Conservation (phyloP, 495 filamentous ascomycete genomes). For the Lichina pygmaea region DNA sequence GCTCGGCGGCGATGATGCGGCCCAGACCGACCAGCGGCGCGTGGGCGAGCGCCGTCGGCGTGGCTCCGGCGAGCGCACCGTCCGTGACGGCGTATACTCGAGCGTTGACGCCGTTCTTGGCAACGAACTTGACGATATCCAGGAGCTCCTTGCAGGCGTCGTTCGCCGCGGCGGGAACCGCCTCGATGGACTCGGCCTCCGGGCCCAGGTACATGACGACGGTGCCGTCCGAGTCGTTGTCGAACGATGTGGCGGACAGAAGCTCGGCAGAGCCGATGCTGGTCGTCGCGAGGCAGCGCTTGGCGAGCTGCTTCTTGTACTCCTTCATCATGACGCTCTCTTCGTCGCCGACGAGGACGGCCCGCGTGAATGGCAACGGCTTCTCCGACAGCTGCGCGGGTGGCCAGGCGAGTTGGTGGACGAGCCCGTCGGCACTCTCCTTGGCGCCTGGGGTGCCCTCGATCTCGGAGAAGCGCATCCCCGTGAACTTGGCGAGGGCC, state of each 20-base stretch:
- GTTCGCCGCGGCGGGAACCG: conserved; percentile 2
- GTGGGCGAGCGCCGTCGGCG: conserved; percentile 11
- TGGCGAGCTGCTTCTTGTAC: conserved; percentile 2
- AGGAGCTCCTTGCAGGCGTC: conserved; percentile 7
- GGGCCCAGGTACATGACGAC: conserved; percentile 9
- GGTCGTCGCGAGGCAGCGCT: neutral
- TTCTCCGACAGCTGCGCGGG: conserved; percentile 8
- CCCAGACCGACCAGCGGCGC: conserved; percentile 12
- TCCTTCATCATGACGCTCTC: neutral
- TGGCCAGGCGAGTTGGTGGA: conserved; percentile 15
- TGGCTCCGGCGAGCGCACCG: conserved; percentile 3
- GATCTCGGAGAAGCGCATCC: conserved; percentile 16
- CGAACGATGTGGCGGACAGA: conserved; percentile 1
- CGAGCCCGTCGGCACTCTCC: conserved; percentile 10
- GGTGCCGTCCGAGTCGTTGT: conserved; percentile 3
- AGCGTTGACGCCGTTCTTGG: neutral
- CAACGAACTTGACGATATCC: conserved; percentile 8
- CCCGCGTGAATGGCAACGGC: conserved; percentile 6
- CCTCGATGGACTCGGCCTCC: conserved; percentile 1
- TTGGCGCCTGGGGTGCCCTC: conserved; percentile 11
- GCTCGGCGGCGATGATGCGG: conserved; percentile 16
- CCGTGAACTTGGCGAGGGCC: conserved; percentile 9
- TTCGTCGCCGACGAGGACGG: conserved; percentile 8
- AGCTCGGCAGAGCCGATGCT: neutral
- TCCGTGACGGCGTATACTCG: conserved; percentile 11